Evolutionary conservation across 2,329 filamentous ascomycete species (phyloP), one percentile per base, ranked within the genome.

Genomic region (Daldinia sp.): DNA sequence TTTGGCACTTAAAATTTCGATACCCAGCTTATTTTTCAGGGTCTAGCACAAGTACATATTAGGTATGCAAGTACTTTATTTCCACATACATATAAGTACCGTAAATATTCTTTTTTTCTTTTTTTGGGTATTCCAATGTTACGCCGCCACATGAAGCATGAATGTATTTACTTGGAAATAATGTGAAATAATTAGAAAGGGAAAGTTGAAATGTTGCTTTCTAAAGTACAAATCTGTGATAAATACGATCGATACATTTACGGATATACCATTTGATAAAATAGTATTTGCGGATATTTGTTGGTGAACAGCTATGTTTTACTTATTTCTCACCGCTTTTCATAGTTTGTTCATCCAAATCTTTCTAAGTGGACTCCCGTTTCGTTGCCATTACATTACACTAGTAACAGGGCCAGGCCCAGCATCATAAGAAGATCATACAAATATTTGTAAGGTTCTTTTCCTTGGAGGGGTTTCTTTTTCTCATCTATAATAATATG

Each of bases 301-400:
- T 37, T 20, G 30, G 30, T 23, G 12, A 23, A 54, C 50, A 10
- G 30, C 10, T 6, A 54, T 50, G 15, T 13, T 37, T 37, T 18
- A 37, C 10, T 54, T 30, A 60, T 12, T 26, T 60, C 60, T 71
- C 68, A 71, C 69, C 69, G 69, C 65, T 55, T 54, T 68, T 70
- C 48, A 55, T 20, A 15, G 33, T 50, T 15, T 39, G 26, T 33
- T 33, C 26, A 28, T 55, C 33, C 30, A 20, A 44, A 26, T 61
- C n/a, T 54, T 42, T 23, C 53, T 30, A 55, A 63, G 59, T 61
- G 39, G 59, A 26, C 39, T 61, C 42, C 50, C 56, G 9, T 18
- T 20, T 44, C 35, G 50, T 58, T 35, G 46, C 46, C 41, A 67
- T 63, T 55, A 4, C 35, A 39, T 39, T 13, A 39, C 5, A 13